Evolutionary conservation across 352 stramenopile genomes (phyloP), one percentile per base, ranked within the genome.

Genomic region (Heterotrichella gracilis): DNA sequence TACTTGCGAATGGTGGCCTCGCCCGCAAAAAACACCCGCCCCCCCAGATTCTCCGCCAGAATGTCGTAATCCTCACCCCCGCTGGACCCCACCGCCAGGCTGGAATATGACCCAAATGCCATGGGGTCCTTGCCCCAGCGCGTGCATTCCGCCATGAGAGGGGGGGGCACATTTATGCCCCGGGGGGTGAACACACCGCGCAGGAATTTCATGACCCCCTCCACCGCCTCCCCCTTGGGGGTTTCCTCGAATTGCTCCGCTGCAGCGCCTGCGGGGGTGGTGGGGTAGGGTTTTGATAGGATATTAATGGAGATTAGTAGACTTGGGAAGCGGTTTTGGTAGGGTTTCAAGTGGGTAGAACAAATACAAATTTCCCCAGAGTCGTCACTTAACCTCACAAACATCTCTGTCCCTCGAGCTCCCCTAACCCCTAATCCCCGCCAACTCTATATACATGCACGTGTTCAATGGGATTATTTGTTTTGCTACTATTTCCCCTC

Each of bases 1-100:
- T 86, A 81, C 71, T 79, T 84, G 17, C 76, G 78, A 24, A 79
- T 85, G 20, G 82, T 86, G 25, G 78, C 79, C 75, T 88, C 82
- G 20, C 82, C 82, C 41, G 82, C 82, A 78, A 88, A 88, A 69
- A 85, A 77, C 19, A 87, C 72, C 32, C 73, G 69, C 2, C 69
- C 71, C 21, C 69, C 24, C 14, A 68, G 32, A 32, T 20, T 70
- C 22, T 71, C 72, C 2, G 73, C 67, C 3, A 79, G 66, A 13
- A 70, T 68, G 74, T 81, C 73, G 79, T 84, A 70, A 69, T 80
- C 70, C 63, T 71, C 72, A 0, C 75, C 79, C 73, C 80, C 76
- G 24, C 81, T 77, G 41, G n/a, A n/a, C n/a, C 78, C 80, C 25
- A 77, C 73, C 24, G 80, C 79, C 42, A 86, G 76, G 74, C 81